Conservation (phyloP, 495 filamentous ascomycete genomes). For the Podospora pseudocomata region DNA sequence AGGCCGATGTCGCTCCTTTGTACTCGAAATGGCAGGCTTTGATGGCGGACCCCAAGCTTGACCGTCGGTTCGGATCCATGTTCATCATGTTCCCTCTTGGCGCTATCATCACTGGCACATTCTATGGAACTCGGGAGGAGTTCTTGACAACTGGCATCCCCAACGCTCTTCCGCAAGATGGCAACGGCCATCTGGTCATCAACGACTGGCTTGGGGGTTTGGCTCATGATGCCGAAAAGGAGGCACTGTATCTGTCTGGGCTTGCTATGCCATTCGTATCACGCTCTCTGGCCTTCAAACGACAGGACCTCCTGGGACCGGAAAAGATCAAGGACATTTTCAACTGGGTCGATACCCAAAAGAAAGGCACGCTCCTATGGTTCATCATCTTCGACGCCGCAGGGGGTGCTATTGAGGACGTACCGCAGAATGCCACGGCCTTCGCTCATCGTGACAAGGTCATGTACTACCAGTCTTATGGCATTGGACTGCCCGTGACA, state of each 20-base stretch:
- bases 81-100: constrained; percentile 51
- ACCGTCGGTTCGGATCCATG: constrained; percentile 50
- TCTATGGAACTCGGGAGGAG: constrained; percentile 52
- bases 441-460: constrained; percentile 58
- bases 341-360: constrained; percentile 45
- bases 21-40: constrained; percentile 44
- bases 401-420: constrained; percentile 51
- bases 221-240: constrained; percentile 48
- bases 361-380: constrained; percentile 52
- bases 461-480: constrained; percentile 58
- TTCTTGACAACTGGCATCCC: constrained; percentile 47
- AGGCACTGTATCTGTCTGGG: constrained; percentile 42
- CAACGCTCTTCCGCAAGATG: constrained; percentile 38
- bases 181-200: constrained; percentile 37
- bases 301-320: constrained; percentile 42
- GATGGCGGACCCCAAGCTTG: constrained; percentile 49
- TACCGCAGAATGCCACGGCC: constrained; percentile 46
- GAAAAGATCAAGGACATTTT: constrained; percentile 44
- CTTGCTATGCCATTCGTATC: constrained; percentile 50
- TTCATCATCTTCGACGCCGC: constrained; percentile 54
- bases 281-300: constrained; percentile 51
- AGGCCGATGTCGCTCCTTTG: constrained; percentile 39
- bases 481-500: constrained; percentile 46
- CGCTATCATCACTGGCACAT: constrained; percentile 48
- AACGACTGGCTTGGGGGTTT: constrained; percentile 56